Conservation (phyloP, 805 yeast genomes). For the Yamadazyma sp. region DNA sequence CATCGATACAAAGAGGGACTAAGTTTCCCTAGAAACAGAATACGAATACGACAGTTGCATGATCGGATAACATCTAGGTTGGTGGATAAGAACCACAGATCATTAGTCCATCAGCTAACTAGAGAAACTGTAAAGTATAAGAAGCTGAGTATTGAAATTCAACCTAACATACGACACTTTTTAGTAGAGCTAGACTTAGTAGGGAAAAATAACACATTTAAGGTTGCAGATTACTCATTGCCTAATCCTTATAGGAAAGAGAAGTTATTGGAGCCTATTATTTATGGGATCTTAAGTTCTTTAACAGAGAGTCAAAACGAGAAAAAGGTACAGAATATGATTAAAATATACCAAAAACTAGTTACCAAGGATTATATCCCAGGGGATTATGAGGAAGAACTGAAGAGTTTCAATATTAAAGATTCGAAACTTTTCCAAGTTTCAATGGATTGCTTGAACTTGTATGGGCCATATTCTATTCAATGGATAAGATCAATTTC, state of each 20-base stretch:
- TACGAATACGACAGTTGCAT: conserved; percentile 7
- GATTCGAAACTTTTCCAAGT: background rate
- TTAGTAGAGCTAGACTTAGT: conserved; percentile 10
- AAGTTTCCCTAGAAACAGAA: conserved; percentile 1
- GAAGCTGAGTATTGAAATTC: conserved; percentile 2
- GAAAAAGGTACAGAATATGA: background rate
- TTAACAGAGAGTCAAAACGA: background rate
- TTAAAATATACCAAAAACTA: background rate
- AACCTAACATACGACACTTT: conserved; percentile 9
- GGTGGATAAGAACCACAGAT: conserved; percentile 18
- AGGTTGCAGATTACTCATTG: background rate
- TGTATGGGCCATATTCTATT: background rate
- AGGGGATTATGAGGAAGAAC: background rate
- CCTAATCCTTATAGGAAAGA: background rate
- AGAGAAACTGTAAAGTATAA: conserved; percentile 13
- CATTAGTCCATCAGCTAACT: conserved; percentile 12
- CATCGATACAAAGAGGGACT: no score
- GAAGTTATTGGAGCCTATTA: conserved; percentile 1
- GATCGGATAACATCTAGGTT: background rate
- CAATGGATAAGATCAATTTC: conserved; percentile 35
- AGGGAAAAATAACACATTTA: background rate
- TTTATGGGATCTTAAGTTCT: conserved; percentile 6
- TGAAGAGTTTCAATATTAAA: background rate
- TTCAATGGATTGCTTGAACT: conserved; percentile 1
- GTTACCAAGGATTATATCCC: background rate